Evolutionary conservation across 2,329 filamentous ascomycete genomes (phyloP), one percentile per base, ranked within the genome.

Genomic region (Aspergillus thermomutatus): DNA sequence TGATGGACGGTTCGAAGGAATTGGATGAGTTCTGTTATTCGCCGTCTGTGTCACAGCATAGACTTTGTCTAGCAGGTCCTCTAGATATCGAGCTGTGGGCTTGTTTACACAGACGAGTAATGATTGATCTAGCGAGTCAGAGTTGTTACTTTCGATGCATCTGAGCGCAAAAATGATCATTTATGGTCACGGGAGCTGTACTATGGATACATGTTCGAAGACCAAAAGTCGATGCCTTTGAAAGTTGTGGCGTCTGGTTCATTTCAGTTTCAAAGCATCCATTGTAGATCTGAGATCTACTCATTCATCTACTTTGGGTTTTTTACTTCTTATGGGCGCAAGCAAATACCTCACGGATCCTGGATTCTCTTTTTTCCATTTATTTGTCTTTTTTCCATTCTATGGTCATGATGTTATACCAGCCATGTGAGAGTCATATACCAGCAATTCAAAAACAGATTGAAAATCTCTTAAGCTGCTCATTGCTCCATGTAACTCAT

Each of bases 191-290:
- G n/a, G 21, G n/a, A 19, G 40, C 31, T 7, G 31, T 34, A 34
- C 31, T 37, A 37, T 17, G 31, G 31, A 37, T 37, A 37, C 31
- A 37, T 37, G 14, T 37, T 37, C 31, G 31, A 37, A 54, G 54
- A 52, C 55, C 26, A 59, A 62, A 64, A 65, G 57, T 59, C 56
- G 62, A 64, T 59, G 60, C 41, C 41, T 19, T 14, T 53, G 40
- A 55, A 55, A 60, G 49, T 55, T 46, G 28, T 52, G 31, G 51
- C 46, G 55, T 58, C 46, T 45, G 41, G 41, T 10, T 23, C 11
- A 19, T 3, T 23, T 45, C n/a, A 8, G 34, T n/a, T 41, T n/a
- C 17, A 7, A 40, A n/a, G 37, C 11, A 19, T 46, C 10, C 43
- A 25, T 26, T 23, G 21, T 46, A 23, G 43, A 23, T 46, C 31